phyloP scores from a whole-genome alignment of 2,329 filamentous ascomycete species.

The Penicillium sp. region DNA sequence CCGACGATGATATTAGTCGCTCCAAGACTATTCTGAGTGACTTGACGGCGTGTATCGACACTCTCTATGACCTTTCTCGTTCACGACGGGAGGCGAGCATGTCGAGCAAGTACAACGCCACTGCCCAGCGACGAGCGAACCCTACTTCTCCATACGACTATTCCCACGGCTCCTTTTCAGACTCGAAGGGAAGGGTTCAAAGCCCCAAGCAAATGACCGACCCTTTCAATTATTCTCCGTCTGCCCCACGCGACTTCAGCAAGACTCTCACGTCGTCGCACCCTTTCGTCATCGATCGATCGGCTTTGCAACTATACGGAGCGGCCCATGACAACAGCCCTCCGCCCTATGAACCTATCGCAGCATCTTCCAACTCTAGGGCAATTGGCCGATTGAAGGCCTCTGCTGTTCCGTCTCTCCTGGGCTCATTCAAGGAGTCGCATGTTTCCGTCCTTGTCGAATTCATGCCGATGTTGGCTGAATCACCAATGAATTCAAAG shows the following conservation, averaged over 20 bases:
- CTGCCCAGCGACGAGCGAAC: slow-evolving; percentile 27
- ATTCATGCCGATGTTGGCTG: slow-evolving; percentile 42
- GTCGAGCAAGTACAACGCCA: slow-evolving; percentile 28
- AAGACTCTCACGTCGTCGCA: slow-evolving; percentile 28
- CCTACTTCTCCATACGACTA: slow-evolving; percentile 27
- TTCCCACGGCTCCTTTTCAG: slow-evolving; percentile 41
- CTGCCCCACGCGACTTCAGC: slow-evolving; percentile 17
- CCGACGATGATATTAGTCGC: slow-evolving; percentile 52
- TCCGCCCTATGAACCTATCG: slow-evolving; percentile 44
- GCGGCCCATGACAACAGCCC: slow-evolving; percentile 41
- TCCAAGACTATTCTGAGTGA: slow-evolving; percentile 60
- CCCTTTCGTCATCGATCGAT: slow-evolving; percentile 40
- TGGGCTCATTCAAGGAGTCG: slow-evolving; percentile 33
- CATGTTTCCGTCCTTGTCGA: slow-evolving; percentile 43
- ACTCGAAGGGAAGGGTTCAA: slow-evolving; percentile 26
- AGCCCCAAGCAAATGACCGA: slow-evolving; percentile 26
- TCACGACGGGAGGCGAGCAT: slow-evolving; percentile 49
- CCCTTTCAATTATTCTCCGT: slow-evolving; percentile 25
- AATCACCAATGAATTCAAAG: slow-evolving; percentile 28
- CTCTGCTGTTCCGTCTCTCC: slow-evolving; percentile 34
- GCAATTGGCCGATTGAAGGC: slow-evolving; percentile 41
- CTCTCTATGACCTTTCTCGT: slow-evolving; percentile 62
- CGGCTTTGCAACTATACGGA: slow-evolving; percentile 40
- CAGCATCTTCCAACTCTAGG: slow-evolving; percentile 43
- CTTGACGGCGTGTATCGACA: slow-evolving; percentile 62